Base-by-base conservation (phyloP, 1,284 basidiomycete species). In the Rugosomyces carneus region DNA sequence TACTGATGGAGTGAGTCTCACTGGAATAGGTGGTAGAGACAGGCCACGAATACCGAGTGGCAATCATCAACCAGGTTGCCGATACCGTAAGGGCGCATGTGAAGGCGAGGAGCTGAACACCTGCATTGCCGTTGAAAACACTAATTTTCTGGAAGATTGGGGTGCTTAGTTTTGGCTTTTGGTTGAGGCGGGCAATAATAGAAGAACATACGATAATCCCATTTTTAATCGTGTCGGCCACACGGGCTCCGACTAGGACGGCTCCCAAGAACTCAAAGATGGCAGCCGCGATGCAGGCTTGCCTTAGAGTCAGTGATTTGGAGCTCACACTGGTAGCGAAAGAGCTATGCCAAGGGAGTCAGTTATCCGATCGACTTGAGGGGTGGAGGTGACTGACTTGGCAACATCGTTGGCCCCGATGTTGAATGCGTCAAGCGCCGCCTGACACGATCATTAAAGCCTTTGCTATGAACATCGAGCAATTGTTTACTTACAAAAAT, bases 331-430 rank as follows among this genome's bases (percentile, higher is more conserved):
- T 62, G 15, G 60, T 58, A 26, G 53, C 51, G 42, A 53, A 54
- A n/a, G 52, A 52, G 40, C 53, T 45, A 9, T 26, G 15, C 21
- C 5, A 20, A 29, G 23, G 9, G 15, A 20, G 16, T 26, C n/a
- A 20, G 31, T 16, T 4, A 29, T 38, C 1, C 36, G 24, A 37
- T 16, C 32, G 15, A 11, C 31, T 13, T 26, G n/a, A n/a, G n/a
- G n/a, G n/a, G n/a, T 21, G 27, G n/a, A 16, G 42, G 15, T 27
- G 9, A 21, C 56, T 11, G 38, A 61, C 60, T 63, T 62, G 16
- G 61, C 59, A 15, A 63, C 61, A 59, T 62, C 61, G 42, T 62
- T 63, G 2, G 59, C 61, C 37, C 61, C 58, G 40, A 60, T 60
- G 48, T 58, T 59, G 52, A 57, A 63, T 16, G 61, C 59, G 54